Evolutionary conservation across 2,329 filamentous ascomycete species (phyloP), one percentile per base, ranked within the genome.

Genomic region (Xylariales sp.): DNA sequence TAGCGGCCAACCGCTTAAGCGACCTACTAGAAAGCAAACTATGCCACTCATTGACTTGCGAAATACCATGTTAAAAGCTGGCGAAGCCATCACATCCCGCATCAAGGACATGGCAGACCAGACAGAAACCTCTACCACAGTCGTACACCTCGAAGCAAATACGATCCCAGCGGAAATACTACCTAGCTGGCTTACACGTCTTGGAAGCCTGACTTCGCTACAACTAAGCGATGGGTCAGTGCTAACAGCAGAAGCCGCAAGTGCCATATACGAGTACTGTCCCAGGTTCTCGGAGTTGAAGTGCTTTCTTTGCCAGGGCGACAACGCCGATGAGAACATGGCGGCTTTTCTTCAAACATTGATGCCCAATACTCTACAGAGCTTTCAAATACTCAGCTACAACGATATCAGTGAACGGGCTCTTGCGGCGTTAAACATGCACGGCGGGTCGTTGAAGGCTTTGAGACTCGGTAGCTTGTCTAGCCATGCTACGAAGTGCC

Each of bases 201-300:
- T 86, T 19, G 68, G 76, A 1, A 70, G 74, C 19, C 62, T 89
- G 7, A 73, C 69, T 41, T 71, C 69, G 1, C 65, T 88, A 24
- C 73, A 76, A 12, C 62, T 87, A 2, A 79, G 71, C 57, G 76
- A 83, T 47, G 82, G 81, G 3, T 71, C 70, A 28, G 70, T 76
- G 8, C 66, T 88, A 1, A 72, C 70, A 29, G 64, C 74, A 38
- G 69, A 75, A 42, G 68, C 73, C 2, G 73, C 74, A 22, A 61
- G 64, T 10, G 69, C 76, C 3, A 74, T 88, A 35, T 65, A 70
- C 18, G 56, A 70, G 18, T 65, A 74, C 49, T 88, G 83, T 49
- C 77, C 77, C 2, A 63, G 72, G 7, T 83, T 88, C 50, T 69
- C 70, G 31, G 71, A 75, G 28, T 59, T 88, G 16, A 75, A 69